A percentile compares a stretch with the other conserved stretches of the same genome.
phyloP scores from a whole-genome alignment of 1,284 basidiomycete species.

The Rhodotorula sp. region DNA sequence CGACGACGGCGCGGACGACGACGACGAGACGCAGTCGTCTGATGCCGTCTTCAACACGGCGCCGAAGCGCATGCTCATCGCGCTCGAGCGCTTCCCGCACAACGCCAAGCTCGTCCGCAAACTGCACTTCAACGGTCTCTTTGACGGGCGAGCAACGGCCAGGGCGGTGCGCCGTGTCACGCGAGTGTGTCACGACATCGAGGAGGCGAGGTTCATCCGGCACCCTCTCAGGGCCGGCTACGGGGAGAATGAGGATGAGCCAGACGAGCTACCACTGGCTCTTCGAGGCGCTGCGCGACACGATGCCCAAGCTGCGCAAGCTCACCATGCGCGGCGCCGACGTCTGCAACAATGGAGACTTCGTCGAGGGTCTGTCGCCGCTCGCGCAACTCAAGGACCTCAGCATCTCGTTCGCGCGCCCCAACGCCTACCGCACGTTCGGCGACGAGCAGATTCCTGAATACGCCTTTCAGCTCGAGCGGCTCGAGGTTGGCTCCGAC shows the following conservation, averaged over 20 bases:
- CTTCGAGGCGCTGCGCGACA: background rate
- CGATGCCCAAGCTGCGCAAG: background rate
- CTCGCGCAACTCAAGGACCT: background rate
- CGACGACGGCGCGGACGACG: background rate
- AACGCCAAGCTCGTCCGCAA: background rate
- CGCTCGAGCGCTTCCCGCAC: background rate
- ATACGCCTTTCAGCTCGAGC: background rate
- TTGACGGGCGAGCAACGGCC: background rate
- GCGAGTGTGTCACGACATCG: background rate
- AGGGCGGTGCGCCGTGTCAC: background rate
- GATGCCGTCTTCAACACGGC: background rate
- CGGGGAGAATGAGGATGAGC: no score
- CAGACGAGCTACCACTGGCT: background rate
- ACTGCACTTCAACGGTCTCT: background rate
- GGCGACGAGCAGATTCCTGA: background rate
- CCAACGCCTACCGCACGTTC: background rate
- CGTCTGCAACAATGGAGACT: background rate
- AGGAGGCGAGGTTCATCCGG: no score
- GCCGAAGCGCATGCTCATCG: background rate
- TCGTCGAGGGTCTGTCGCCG: background rate
- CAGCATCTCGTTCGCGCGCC: background rate
- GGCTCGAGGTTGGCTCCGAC: constrained; percentile 27
- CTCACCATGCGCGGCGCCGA: background rate
- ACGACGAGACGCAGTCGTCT: no score
- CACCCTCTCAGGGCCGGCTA: no score